Evolutionary conservation across 2,329 filamentous ascomycete species (phyloP), one percentile per base, ranked within the genome.

Genomic region (Exserohilum rostratum): DNA sequence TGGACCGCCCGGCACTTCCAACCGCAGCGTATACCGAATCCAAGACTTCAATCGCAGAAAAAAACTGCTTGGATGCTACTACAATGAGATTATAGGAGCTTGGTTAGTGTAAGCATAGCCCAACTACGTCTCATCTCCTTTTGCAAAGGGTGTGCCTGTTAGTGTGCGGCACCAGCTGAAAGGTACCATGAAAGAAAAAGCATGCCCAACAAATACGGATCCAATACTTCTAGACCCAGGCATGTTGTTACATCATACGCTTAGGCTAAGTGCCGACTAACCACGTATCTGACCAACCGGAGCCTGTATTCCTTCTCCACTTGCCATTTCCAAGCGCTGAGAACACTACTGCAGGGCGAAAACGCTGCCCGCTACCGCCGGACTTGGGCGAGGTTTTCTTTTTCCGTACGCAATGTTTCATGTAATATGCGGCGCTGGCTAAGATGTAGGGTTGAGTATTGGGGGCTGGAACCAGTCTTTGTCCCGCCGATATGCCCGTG

Each of bases 241-340:
- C 31, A 20, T 27, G 13, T 27, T 30, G 29, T 46, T 46, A 46
- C 43, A 46, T 46, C 43, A 46, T 46, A 46, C 43, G 30, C 30
- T 30, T n/a, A 35, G 18, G 43, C 43, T 27, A 46, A 46, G 30
- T 46, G 43, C 43, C 30, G 30, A 30, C 25, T 18, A 34, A 9
- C 43, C 43, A 25, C 13, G 43, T 27, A 25, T n/a, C 30, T 46
- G 37, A 37, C 61, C 61, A 61, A 59, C 55, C 51, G 59, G 15
- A 50, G 31, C 35, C 27, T 34, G 17, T 50, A 47, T 15, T 45
- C 38, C 38, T 33, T 44, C 39, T 37, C 27, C 45, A 15, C 35
- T 35, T 31, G 45, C 35, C 40, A 46, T 35, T 42, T 27, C 33
- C 29, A 46, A 46, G 30, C 31, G 43, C 43, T 46, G 30, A 35